Evolutionary conservation across 2,329 filamentous ascomycete species (phyloP), one percentile per base, ranked within the genome.

Genomic region (Fusarium globosum): DNA sequence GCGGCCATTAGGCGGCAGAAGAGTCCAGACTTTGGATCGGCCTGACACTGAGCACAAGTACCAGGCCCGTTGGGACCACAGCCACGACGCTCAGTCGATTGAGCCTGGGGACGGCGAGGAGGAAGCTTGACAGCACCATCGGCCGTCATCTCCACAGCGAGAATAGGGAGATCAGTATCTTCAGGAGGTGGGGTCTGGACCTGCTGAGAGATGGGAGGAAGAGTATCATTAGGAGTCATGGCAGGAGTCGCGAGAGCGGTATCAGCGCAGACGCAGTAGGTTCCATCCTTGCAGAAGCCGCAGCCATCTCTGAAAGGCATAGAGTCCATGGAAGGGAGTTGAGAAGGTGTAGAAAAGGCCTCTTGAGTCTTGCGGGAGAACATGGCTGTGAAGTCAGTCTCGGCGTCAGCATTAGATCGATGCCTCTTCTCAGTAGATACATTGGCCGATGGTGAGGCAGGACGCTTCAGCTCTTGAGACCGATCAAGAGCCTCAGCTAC

Each of bases 1-100:
- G 93, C 93, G 30, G 93, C 93, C 59, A 96, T 89, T 16, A 93
- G 92, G 71, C 94, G 92, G 82, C 94, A 96, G 85, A 96, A 96
- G 42, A 95, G 88, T 4, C 93, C 94, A 7, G 93, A 94, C 79
- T 92, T 92, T 23, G 94, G 93, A 79, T 96, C 93, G 4, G 90
- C 86, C 67, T 92, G 87, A 79, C 94, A 96, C 82, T 96, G 93
- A 8, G 92, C 89, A 79, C 94, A 96, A 21, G 92, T 93, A 15
- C 94, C 94, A 1, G 94, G 94, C 0, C 93, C 93, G 60, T 92
- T 92, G 42, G 89, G 86, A 33, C 92, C 88, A 66, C 89, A 91
- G 39, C 86, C 83, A 35, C 82, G 78, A 33, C 78, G 69, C 48
- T 80, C 69, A 7, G 77, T 65, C 72, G 79, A 56, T 77, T 79